Evolutionary conservation across 306 rosid genomes (phyloP).

Genomic region (Citrullus amarus): DNA sequence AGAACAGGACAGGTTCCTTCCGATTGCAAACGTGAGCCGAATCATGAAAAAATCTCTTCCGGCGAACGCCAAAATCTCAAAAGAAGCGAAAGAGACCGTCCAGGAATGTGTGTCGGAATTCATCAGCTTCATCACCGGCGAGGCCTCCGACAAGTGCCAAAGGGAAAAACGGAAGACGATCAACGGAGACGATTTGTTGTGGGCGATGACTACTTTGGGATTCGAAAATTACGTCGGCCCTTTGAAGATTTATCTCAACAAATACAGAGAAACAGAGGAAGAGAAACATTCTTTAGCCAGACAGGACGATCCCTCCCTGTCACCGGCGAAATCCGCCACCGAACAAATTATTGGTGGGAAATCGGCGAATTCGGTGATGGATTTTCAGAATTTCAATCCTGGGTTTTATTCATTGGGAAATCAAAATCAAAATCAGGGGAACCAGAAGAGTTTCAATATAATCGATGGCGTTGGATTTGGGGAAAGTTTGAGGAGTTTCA

Average conservation of each 20-base stretch:
- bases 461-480: slow-evolving; percentile 29
- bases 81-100: slow-evolving; percentile 74
- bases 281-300: slow-evolving; percentile 34
- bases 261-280: slow-evolving; percentile 63
- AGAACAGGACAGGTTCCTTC: slow-evolving; percentile 78
- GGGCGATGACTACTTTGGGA: slow-evolving; percentile 88
- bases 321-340: background rate
- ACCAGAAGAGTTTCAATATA: slow-evolving; percentile 17
- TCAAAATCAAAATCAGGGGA: slow-evolving; percentile 5
- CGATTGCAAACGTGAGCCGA: slow-evolving; percentile 78
- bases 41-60: slow-evolving; percentile 82
- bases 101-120: slow-evolving; percentile 89
- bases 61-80: slow-evolving; percentile 70
- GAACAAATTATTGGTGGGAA: background rate
- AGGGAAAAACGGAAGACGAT: slow-evolving; percentile 78
- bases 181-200: slow-evolving; percentile 76
- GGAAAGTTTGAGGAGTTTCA: slow-evolving; percentile 17
- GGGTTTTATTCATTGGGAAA: slow-evolving; percentile 38
- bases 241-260: slow-evolving; percentile 56
- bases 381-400: slow-evolving; percentile 25
- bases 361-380: slow-evolving; percentile 3
- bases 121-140: slow-evolving; percentile 85
- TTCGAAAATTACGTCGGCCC: slow-evolving; percentile 70
- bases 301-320: slow-evolving; percentile 31
- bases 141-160: slow-evolving; percentile 84